A percentile compares a stretch with the other conserved stretches of the same genome.
These are phyloP conservation scores for Beauveria pseudobassiana DNA, from an alignment of 2,329 filamentous ascomycete species.

Conservation along the genomic window DNA sequence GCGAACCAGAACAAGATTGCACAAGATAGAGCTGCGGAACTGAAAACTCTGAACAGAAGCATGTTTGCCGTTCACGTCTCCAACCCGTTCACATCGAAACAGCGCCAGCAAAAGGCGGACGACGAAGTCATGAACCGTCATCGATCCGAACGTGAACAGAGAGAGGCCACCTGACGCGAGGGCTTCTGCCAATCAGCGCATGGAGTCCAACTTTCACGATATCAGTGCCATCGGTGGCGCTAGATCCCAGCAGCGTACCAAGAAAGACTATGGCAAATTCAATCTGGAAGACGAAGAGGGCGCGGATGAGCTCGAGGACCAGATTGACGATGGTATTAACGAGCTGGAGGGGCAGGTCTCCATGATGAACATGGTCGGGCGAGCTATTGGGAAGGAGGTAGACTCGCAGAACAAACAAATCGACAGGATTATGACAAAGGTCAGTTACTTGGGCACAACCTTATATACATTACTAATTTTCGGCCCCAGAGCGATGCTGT, in stretches of 20 bases:
- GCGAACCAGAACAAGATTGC: constrained; percentile 68
- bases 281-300: constrained; percentile 67
- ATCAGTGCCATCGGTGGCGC: constrained; percentile 23
- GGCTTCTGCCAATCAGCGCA: constrained; percentile 45
- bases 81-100: constrained; percentile 69
- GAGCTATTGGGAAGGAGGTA: constrained; percentile 67
- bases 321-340: constrained; percentile 52
- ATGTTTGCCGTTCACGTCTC: constrained; percentile 83
- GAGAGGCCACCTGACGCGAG: constrained; percentile 52
- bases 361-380: constrained; percentile 65
- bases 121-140: constrained; percentile 62
- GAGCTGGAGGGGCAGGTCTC: constrained; percentile 64
- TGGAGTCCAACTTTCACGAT: constrained; percentile 43
- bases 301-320: constrained; percentile 36
- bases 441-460: constrained; percentile 26
- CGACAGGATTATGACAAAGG: constrained; percentile 71
- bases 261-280: constrained; percentile 53
- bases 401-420: constrained; percentile 69
- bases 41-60: constrained; percentile 78
- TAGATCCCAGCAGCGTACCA: constrained; percentile 25
- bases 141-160: constrained; percentile 55
- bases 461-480: constrained; percentile 20
- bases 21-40: constrained; percentile 71
- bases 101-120: constrained; percentile 57
- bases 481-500: constrained; percentile 65